Evolutionary conservation across 768 basidiomycete genomes (phyloP), one percentile per base, ranked within the genome.

Genomic region (Boletus rubescentipes): DNA sequence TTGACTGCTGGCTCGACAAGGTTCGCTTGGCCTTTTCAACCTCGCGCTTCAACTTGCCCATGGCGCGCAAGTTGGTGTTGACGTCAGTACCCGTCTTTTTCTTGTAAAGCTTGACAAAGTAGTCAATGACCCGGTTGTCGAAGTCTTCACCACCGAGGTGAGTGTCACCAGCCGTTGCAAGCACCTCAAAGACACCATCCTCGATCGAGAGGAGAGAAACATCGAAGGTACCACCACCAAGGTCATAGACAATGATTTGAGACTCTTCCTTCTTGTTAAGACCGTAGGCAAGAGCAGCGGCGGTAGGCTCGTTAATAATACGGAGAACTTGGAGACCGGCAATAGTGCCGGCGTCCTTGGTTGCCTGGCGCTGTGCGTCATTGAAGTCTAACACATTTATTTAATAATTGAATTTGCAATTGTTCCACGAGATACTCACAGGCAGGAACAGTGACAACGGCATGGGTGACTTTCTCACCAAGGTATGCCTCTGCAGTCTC

Each of bases 401-500:
- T 30, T 20, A 37, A 6, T 11, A 5, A 36, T 15, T 5, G 21
- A 6, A 18, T 12, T 32, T 21, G 11, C 10, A 16, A 71, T 29
- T n/a, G 5, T 4, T 12, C 21, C 5, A 43, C 6, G 2, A 1
- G 0, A n/a, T 1, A 74, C 86, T 58, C 56, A 89, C 88, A 97
- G 51, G 95, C 95, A 43, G 96, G 96, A 71, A 98, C 96, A 45
- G 96, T 98, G 70, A 98, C 92, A 46, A 98, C 95, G 54, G 96
- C 95, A 72, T 98, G 92, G 55, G 93, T 93, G 70, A 98, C 94
- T 73, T 91, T 89, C 67, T 93, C 83, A 65, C 94, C 94, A 55
- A 98, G 89, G 76, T 96, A 98, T 16, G 94, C 90, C 80, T 98
- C 96, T 53, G 96, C 96, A 26, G 93, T 98, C 79, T 98, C 96